Base-by-base conservation (phyloP, 176 grass and related monocot genomes). In the Oryza rufipogon region DNA sequence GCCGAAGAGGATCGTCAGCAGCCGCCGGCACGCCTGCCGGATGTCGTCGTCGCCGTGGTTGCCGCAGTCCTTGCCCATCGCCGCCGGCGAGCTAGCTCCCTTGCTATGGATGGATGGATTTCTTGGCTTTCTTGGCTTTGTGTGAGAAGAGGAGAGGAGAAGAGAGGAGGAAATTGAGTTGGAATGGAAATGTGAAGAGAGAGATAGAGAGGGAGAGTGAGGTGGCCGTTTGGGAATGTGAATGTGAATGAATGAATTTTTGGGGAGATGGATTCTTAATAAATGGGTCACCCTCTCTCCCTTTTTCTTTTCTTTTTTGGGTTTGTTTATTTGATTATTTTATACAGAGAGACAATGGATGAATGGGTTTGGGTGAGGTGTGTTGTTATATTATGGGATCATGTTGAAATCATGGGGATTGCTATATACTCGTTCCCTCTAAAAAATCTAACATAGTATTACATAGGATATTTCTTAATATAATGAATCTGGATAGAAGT, bases 31-130 rank as follows among this genome's bases (percentile, higher is more conserved):
- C 11, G 23, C 0, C 0, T 25, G 42, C 13, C 8, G 39, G 47
- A 66, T 0, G 64, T 95, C 91, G 80, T 90, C 92, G 19, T 85
- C 76, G 0, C 25, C 83, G 83, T 93, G 91, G 12, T 89, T 86
- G 79, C 77, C 89, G 81, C 96, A 93, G 86, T 82, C 89, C 87
- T 94, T 92, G 23, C 68, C 20, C 92, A 92, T 92, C 61, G 66
- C 70, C 30, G 26, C 23, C 15, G 44, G 22, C 52, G 19, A 72
- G 33, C 71, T 45, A 4, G 1, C 5, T 70, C 16, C 5, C 25
- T 52, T 1, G 4, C 22, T 58, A 6, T 39, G 30, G 28, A 30
- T 30, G 28, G 28, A 30, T 30, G 28, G 30, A 32, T 32, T 32
- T 32, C 30, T 32, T 32, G 30, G 30, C 54, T 60, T 70, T 25